These are phyloP conservation scores for Alternaria angustiovoidea DNA, from an alignment of 2,329 filamentous ascomycete species.

Conservation along the genomic window DNA sequence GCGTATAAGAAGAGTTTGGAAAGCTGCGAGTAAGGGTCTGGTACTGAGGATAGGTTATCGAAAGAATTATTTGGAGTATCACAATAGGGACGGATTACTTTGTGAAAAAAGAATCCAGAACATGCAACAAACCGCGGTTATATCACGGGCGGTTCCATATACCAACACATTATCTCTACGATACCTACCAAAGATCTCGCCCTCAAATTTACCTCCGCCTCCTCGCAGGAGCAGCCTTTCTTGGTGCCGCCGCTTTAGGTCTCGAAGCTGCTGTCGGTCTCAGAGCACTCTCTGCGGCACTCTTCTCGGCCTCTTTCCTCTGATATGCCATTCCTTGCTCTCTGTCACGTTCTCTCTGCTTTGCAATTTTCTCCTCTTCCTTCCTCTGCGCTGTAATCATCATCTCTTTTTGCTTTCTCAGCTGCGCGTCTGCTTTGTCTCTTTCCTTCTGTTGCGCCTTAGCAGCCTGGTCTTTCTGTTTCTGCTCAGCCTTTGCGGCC, in stretches of 20 bases:
- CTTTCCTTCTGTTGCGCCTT: background rate
- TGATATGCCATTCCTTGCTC: background rate
- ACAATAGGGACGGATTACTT: background rate
- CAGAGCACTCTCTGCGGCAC: background rate
- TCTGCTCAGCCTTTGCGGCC: background rate
- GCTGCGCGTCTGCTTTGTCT: background rate
- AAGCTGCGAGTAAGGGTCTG: background rate
- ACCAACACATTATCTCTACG: background rate
- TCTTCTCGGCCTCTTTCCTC: background rate
- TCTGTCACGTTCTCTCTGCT: background rate
- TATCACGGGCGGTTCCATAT: background rate
- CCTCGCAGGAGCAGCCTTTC: background rate
- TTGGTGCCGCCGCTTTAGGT: background rate
- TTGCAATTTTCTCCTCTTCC: background rate
- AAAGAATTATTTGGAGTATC: background rate
- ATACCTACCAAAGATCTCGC: background rate
- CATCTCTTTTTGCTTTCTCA: background rate
- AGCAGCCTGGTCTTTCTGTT: background rate
- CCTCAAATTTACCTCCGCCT: background rate
- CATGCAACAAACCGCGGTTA: background rate
- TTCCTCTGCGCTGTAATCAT: background rate
- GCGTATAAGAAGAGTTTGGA: slow-evolving; percentile 69
- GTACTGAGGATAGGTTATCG: background rate
- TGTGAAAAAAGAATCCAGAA: background rate
- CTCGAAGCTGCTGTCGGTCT: background rate